These are phyloP conservation scores for Tetrapisispora arboricola DNA, from an alignment of 805 yeast genomes.

Conservation along the genomic window DNA sequence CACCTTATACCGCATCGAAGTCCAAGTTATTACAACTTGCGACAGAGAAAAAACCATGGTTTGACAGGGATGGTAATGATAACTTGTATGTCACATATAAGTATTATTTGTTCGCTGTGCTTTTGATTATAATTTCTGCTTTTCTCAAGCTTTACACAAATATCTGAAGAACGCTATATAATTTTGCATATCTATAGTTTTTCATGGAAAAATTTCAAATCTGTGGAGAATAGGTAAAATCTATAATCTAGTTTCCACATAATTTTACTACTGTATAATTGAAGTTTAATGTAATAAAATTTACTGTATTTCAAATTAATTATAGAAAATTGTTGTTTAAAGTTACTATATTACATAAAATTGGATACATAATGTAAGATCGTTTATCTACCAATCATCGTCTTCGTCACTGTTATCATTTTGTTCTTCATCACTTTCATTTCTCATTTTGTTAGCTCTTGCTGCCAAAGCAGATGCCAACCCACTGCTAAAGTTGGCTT, in stretches of 20 bases:
- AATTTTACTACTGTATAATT: no score
- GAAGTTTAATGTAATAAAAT: no score
- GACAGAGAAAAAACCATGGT: conserved; percentile 28
- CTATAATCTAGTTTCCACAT: not conserved
- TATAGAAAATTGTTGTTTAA: no score
- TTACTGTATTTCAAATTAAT: no score
- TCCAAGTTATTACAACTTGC: conserved; percentile 20
- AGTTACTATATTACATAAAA: no score
- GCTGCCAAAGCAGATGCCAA: conserved; percentile 80
- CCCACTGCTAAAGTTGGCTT: conserved; percentile 57
- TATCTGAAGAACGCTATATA: no score
- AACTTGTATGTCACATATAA: not conserved
- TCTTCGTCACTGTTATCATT: conserved; percentile 56
- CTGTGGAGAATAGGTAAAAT: not conserved
- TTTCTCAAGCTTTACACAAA: not conserved
- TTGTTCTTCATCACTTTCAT: conserved; percentile 58
- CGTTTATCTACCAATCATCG: conserved; percentile 18
- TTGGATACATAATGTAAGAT: no score
- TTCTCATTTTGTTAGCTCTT: conserved; percentile 53
- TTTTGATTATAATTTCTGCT: not conserved
- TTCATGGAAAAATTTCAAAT: no score
- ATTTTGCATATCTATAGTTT: no score
- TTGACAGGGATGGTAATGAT: conserved; percentile 30
- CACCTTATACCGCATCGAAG: conserved; percentile 42
- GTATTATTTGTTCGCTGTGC: not conserved